A percentile compares a stretch with the other conserved stretches of the same genome.
Conservation (phyloP, 1,139 yeast species). For the Candida sojae region DNA sequence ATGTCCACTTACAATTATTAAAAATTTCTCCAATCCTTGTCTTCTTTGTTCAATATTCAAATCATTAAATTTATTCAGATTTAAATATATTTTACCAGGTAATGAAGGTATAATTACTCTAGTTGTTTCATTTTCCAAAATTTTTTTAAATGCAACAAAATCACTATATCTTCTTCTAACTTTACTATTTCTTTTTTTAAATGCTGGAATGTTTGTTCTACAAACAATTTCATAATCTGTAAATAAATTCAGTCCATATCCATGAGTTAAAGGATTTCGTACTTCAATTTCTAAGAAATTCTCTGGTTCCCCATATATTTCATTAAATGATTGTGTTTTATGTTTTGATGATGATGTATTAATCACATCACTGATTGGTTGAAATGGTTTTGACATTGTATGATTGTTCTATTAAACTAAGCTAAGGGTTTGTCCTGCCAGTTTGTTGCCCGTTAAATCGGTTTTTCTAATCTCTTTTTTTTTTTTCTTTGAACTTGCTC, state of each 20-base stretch:
- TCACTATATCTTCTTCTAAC: constrained; percentile 91
- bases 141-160: constrained; percentile 76
- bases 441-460: too few species aligned
- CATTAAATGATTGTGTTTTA: constrained; percentile 72
- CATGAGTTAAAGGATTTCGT: constrained; percentile 78
- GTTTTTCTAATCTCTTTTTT: too few species aligned
- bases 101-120: constrained; percentile 82
- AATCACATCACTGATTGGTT: constrained; percentile 48
- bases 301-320: constrained; percentile 92
- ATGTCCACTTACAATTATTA: constrained; percentile 85
- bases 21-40: constrained; percentile 79
- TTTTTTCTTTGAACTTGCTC: too few species aligned
- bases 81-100: constrained; percentile 81
- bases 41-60: constrained; percentile 83
- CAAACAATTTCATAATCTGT: constrained; percentile 93
- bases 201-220: constrained; percentile 85
- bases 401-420: too few species aligned
- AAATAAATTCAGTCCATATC: constrained; percentile 64
- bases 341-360: constrained; percentile 34
- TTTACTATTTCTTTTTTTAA: constrained; percentile 61
- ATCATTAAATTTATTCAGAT: constrained; percentile 74
- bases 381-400: constrained; percentile 44
- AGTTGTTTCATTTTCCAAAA: constrained; percentile 73
- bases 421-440: too few species aligned
- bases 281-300: constrained; percentile 92